Evolutionary conservation across 1,139 yeast species (phyloP).

Genomic region (Yamadazyma atmosphaerica): DNA sequence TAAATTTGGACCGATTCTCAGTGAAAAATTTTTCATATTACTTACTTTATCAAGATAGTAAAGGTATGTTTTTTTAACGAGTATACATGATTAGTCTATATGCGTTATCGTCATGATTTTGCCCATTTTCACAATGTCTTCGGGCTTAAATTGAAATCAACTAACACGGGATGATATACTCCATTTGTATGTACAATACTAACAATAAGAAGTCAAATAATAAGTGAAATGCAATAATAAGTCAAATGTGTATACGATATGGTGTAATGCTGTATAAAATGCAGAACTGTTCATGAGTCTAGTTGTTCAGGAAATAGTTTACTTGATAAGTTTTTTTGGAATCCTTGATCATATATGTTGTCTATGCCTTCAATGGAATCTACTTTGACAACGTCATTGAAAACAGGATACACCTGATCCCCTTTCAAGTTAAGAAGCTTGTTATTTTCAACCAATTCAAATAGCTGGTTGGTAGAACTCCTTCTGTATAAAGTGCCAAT

Average conservation of each 20-base stretch:
- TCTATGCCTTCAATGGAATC: constrained; percentile 36
- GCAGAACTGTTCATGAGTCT: too few species aligned
- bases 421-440: constrained; percentile 15
- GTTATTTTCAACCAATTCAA: constrained; percentile 21
- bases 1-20: not conserved
- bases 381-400: constrained; percentile 7
- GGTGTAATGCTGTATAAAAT: too few species aligned
- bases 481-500: constrained; percentile 31
- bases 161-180: constrained; percentile 41
- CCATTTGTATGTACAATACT: not conserved
- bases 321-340: constrained; percentile 41
- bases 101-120: constrained; percentile 49
- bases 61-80: constrained; percentile 9
- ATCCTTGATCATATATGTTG: constrained; percentile 72
- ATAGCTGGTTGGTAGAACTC: constrained; percentile 14
- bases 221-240: not conserved
- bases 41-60: too few species aligned
- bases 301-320: constrained; percentile 4
- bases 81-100: constrained; percentile 26
- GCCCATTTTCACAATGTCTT: constrained; percentile 31
- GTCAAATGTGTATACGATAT: too few species aligned
- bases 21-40: constrained; percentile 3
- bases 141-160: constrained; percentile 39
- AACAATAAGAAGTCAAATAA: not conserved
- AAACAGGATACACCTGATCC: constrained; percentile 8